phyloP scores from a whole-genome alignment of 2,329 filamentous ascomycete genomes.

The Calonectria leucothoes region DNA sequence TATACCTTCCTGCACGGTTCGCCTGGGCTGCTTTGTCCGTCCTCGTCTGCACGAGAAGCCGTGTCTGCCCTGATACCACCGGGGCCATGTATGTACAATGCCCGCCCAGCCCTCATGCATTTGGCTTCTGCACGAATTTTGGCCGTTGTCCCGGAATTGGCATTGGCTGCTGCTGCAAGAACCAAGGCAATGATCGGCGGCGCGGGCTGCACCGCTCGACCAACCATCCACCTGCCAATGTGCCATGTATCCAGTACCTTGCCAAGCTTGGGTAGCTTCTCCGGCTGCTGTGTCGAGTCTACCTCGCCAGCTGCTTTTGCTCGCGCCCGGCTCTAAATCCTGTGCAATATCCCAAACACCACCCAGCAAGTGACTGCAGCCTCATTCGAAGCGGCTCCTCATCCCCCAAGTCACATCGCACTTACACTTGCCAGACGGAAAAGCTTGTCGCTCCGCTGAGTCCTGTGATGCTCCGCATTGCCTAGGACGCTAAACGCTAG shows the following conservation, averaged over 20 bases:
- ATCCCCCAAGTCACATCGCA: neutral
- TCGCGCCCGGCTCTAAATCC: neutral
- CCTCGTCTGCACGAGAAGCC: neutral
- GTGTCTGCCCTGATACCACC: neutral
- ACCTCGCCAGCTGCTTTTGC: neutral
- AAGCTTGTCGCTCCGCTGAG: neutral
- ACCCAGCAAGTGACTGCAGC: neutral
- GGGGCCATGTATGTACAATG: slow-evolving; percentile 14
- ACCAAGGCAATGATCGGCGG: slow-evolving; percentile 25
- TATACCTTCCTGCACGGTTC: neutral
- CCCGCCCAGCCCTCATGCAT: slow-evolving; percentile 8
- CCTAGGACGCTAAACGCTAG: slow-evolving; percentile 15
- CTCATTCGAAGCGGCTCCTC: neutral
- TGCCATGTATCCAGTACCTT: neutral
- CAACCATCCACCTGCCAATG: slow-evolving; percentile 7
- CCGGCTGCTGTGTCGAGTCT: neutral
- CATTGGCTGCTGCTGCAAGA: slow-evolving; percentile 16
- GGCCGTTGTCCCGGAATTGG: slow-evolving; percentile 15
- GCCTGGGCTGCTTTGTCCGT: neutral
- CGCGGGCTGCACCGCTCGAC: slow-evolving; percentile 13
- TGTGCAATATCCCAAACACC: neutral
- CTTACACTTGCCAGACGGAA: neutral
- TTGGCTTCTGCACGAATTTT: slow-evolving; percentile 18
- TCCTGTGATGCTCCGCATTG: slow-evolving; percentile 5
- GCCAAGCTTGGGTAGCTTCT: neutral